phyloP scores from a whole-genome alignment of 2,329 filamentous ascomycete genomes.

The Fusarium oxysporum region DNA sequence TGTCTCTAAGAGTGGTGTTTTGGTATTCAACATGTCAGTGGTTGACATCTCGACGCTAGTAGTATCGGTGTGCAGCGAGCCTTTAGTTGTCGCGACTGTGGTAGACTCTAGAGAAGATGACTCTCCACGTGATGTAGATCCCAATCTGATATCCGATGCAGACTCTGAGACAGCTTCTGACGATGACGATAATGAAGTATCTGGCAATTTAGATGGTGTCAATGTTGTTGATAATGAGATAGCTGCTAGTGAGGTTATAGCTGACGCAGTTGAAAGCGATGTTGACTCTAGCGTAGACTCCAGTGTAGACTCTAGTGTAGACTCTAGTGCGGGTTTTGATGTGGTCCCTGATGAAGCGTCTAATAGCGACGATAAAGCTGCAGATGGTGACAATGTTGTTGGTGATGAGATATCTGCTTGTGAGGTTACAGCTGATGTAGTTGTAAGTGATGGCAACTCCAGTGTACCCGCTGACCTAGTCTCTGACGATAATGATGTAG shows the following conservation, averaged over 20 bases:
- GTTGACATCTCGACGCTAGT: neutral
- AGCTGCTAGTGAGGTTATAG: neutral
- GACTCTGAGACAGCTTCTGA: neutral
- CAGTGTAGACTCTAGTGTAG: too few species aligned
- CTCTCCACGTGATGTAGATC: neutral
- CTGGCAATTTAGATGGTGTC: rapidly evolving
- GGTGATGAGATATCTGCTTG: neutral
- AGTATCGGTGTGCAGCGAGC: rapidly evolving
- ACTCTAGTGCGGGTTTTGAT: neutral
- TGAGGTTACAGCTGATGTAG: neutral
- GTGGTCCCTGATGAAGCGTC: rapidly evolving
- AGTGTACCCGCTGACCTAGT: neutral
- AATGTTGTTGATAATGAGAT: neutral
- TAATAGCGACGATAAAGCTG: rapidly evolving
- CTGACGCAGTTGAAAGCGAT: neutral
- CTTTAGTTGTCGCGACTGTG: rapidly evolving
- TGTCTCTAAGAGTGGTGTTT: rapidly evolving
- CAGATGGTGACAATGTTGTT: neutral
- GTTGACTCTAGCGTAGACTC: neutral
- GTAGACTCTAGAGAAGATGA: rapidly evolving
- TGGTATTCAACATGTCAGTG: neutral
- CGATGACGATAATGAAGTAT: rapidly evolving
- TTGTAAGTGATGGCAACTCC: neutral
- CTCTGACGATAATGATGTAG: neutral
- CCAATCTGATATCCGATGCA: rapidly evolving